phyloP scores from a whole-genome alignment of 805 yeast genomes.

The Myxozyma vanderwaltii region DNA sequence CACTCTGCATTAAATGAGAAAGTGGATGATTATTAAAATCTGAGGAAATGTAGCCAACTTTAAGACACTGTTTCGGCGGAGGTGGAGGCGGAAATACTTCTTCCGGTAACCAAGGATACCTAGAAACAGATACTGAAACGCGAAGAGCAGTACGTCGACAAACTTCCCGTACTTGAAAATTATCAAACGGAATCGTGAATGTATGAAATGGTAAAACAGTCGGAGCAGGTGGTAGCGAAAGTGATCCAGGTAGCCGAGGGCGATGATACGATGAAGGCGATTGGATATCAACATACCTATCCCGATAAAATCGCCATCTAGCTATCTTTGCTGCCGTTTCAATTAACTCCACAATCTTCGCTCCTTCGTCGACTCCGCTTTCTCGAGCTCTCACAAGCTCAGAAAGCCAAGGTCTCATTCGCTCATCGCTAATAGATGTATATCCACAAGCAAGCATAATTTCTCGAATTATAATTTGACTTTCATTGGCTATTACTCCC shows the following conservation, averaged over 20 bases:
- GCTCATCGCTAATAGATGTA: conserved; percentile 14
- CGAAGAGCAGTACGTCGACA: conserved; percentile 38
- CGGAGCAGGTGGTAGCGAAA: conserved; percentile 39
- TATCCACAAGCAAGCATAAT: conserved; percentile 27
- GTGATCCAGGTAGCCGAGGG: conserved; percentile 36
- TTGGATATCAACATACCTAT: conserved; percentile 16
- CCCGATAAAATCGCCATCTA: conserved; percentile 38
- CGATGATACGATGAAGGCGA: conserved; percentile 10
- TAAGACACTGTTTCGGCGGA: conserved; percentile 35
- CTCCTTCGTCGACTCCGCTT: conserved; percentile 37
- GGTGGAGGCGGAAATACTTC: conserved; percentile 41
- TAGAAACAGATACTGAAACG: conserved; percentile 35
- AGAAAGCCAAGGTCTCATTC: conserved; percentile 16
- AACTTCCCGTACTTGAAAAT: conserved; percentile 37
- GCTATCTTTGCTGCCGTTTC: conserved; percentile 35
- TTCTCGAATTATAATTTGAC: conserved; percentile 1
- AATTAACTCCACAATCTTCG: conserved; percentile 35
- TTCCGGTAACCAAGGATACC: conserved; percentile 39
- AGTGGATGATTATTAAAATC: conserved; percentile 43
- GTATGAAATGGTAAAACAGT: conserved; percentile 43
- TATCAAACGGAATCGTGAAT: conserved; percentile 40
- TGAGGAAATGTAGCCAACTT: conserved; percentile 42
- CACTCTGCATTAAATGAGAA: conserved; percentile 43
- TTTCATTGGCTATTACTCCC: conserved; percentile 31
- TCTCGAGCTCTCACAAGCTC: conserved; percentile 14